Percentiles rank a stretch among this genome's conserved stretches.
phyloP scores from a whole-genome alignment of 2,329 filamentous ascomycete species.

The Alternaria burnsii region DNA sequence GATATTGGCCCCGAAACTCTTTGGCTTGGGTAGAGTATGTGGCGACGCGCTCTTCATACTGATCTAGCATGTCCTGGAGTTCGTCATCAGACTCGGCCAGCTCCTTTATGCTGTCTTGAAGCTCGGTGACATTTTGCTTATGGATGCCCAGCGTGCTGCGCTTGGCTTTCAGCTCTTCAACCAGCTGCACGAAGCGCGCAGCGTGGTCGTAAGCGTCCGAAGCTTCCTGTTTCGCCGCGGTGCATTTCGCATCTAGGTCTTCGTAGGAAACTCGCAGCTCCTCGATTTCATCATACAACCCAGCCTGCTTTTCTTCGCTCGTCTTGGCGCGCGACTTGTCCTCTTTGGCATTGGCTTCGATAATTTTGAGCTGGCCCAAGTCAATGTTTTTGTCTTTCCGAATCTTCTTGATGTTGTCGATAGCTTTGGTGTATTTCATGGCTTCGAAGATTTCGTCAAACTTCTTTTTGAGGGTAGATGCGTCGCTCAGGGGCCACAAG shows the following conservation, averaged over 20 bases:
- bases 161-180: slow-evolving; percentile 79
- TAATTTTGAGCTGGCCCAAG: slow-evolving; percentile 74
- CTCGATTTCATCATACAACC: slow-evolving; percentile 73
- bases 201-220: slow-evolving; percentile 76
- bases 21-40: slow-evolving; percentile 71
- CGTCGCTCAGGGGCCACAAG: slow-evolving; percentile 94
- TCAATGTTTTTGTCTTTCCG: slow-evolving; percentile 83
- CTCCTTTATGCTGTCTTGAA: slow-evolving; percentile 77
- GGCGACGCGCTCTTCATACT: slow-evolving; percentile 79
- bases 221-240: slow-evolving; percentile 58
- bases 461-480: slow-evolving; percentile 83
- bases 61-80: slow-evolving; percentile 73
- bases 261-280: slow-evolving; percentile 44
- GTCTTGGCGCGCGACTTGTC: slow-evolving; percentile 86
- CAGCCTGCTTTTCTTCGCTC: slow-evolving; percentile 60
- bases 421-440: slow-evolving; percentile 94
- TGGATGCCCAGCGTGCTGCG: slow-evolving; percentile 76
- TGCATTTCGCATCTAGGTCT: slow-evolving; percentile 44
- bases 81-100: slow-evolving; percentile 80
- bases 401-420: slow-evolving; percentile 90
- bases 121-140: slow-evolving; percentile 73
- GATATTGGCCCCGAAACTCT: slow-evolving; percentile 69
- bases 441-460: slow-evolving; percentile 99
- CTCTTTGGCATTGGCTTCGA: slow-evolving; percentile 78
- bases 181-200: slow-evolving; percentile 75